Percentiles rank a stretch among this genome's conserved stretches.
Evolutionary conservation across 1,139 yeast genomes (phyloP).

Genomic region (Candida sanyaensis): DNA sequence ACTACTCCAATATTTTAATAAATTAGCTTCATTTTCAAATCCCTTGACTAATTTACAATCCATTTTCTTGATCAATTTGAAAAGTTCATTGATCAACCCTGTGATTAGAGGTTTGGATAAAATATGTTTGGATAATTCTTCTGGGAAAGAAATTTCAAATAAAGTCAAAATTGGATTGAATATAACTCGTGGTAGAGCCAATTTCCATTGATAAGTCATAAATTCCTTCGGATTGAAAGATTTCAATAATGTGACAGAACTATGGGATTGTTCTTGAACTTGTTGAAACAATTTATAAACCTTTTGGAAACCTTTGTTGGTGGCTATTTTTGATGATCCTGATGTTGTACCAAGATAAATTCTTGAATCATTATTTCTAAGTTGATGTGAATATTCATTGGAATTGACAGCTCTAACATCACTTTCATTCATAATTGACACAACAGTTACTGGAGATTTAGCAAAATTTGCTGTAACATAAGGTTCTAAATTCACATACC

Average conservation of each 20-base stretch:
- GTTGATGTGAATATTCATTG: slow-evolving; percentile 27
- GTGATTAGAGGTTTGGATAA: slow-evolving; percentile 82
- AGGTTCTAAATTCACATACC: slow-evolving; percentile 71
- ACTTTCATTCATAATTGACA: slow-evolving; percentile 65
- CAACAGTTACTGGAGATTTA: slow-evolving; percentile 31
- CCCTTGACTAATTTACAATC: slow-evolving; percentile 71
- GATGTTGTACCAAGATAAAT: slow-evolving; percentile 41
- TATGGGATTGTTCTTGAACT: slow-evolving; percentile 34
- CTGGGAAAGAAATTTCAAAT: slow-evolving; percentile 70
- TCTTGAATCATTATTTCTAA: slow-evolving; percentile 36
- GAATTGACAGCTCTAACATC: slow-evolving; percentile 50
- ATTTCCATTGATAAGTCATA: slow-evolving; percentile 78
- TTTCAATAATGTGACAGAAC: slow-evolving; percentile 45
- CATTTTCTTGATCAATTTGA: slow-evolving; percentile 75
- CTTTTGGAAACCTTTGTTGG: slow-evolving; percentile 25
- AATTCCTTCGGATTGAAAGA: slow-evolving; percentile 59
- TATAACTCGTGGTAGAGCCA: slow-evolving; percentile 76
- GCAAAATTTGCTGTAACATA: slow-evolving; percentile 48
- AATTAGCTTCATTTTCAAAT: slow-evolving; percentile 61
- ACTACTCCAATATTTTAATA: slow-evolving; percentile 55
- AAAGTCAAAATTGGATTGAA: slow-evolving; percentile 74
- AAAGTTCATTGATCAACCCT: slow-evolving; percentile 75
- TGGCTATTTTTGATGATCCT: slow-evolving; percentile 11
- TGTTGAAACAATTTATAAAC: slow-evolving; percentile 36
- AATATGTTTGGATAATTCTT: slow-evolving; percentile 59